Percentiles rank a stretch among this genome's conserved stretches.
These are phyloP conservation scores for Macroventuria anomochaeta DNA, from an alignment of 2,329 filamentous ascomycete species.

Conservation along the genomic window DNA sequence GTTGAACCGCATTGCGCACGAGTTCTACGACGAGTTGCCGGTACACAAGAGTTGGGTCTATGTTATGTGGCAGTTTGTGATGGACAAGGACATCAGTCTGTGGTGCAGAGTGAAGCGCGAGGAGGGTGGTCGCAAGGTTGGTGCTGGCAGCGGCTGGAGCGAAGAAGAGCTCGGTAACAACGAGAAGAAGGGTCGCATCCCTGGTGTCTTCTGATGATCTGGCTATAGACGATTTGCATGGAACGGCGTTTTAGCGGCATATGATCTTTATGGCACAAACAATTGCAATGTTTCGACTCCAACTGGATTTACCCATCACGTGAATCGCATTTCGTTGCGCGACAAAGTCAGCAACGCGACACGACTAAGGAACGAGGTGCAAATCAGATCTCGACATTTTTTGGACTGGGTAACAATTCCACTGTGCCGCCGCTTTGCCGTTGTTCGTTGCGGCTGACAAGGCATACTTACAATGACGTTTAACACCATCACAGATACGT, in stretches of 20 bases:
- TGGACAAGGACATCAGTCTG: constrained; percentile 86
- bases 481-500: constrained; percentile 1
- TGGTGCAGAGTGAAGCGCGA: constrained; percentile 93
- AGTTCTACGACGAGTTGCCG: constrained; percentile 91
- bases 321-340: no score
- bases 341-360: no score
- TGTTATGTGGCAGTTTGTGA: constrained; percentile 95
- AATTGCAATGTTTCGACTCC: neutral
- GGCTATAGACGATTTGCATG: neutral
- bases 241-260: constrained; percentile 1
- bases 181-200: constrained; percentile 55
- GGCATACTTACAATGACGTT: constrained; percentile 1
- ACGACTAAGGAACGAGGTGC: no score
- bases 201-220: constrained; percentile 37
- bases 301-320: no score
- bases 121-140: constrained; percentile 72
- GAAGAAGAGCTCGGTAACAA: constrained; percentile 57
- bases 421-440: neutral
- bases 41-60: constrained; percentile 88
- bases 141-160: constrained; percentile 51
- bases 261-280: neutral
- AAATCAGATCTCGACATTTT: neutral
- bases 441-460: neutral
- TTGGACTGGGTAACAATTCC: neutral
- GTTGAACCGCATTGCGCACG: constrained; percentile 79